Evolutionary conservation across 108 stramenopile species (phyloP).

Genomic region (Cylindrotheca closterium): DNA sequence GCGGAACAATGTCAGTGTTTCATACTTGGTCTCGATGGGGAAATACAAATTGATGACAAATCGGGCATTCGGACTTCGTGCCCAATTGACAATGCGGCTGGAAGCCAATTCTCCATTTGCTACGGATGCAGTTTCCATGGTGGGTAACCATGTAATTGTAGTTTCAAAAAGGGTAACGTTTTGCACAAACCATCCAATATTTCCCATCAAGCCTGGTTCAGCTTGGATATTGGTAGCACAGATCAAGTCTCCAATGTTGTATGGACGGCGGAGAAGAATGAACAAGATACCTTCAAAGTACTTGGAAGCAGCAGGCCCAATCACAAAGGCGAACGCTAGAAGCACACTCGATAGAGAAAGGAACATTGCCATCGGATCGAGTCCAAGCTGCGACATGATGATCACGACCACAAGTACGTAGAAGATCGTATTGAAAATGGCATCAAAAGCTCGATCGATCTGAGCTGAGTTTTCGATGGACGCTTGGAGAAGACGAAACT

Average conservation of each 20-base stretch:
- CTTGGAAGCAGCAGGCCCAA: constrained; percentile 59
- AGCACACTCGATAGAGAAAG: constrained; percentile 48
- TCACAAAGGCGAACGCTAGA: constrained; percentile 61
- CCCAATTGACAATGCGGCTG: constrained; percentile 69
- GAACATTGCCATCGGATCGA: constrained; percentile 41
- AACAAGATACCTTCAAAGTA: constrained; percentile 72
- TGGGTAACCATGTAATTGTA: constrained; percentile 49
- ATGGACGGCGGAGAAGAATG: constrained; percentile 59
- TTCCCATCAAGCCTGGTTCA: constrained; percentile 42
- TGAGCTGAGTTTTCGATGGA: constrained; percentile 57
- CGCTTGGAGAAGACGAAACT: constrained; percentile 57
- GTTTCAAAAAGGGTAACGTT: constrained; percentile 66
- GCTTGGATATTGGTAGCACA: constrained; percentile 34
- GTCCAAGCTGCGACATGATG: constrained; percentile 43
- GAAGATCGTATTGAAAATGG: constrained; percentile 58
- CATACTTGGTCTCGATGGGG: constrained; percentile 54
- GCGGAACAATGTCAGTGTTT: constrained; percentile 53
- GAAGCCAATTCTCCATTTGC: constrained; percentile 63
- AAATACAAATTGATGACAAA: constrained; percentile 53
- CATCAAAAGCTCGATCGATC: constrained; percentile 62
- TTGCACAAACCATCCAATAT: constrained; percentile 66
- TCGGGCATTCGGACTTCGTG: constrained; percentile 63
- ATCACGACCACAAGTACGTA: constrained; percentile 51
- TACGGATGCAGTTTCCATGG: constrained; percentile 67
- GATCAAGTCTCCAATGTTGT: constrained; percentile 73